phyloP scores from a whole-genome alignment of 768 basidiomycete species.

The Mycena leptocephala region DNA sequence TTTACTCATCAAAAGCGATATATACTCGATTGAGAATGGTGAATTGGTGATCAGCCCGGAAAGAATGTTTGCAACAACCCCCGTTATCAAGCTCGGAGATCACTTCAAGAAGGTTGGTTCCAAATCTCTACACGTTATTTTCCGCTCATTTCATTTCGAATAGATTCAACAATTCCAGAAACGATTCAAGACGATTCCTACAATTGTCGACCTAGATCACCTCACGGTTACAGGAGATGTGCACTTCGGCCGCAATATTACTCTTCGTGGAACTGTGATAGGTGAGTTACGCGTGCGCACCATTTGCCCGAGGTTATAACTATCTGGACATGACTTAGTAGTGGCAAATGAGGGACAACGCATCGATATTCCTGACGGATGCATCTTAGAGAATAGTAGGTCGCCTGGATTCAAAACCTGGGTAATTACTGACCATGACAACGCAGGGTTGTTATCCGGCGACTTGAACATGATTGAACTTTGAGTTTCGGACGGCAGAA shows the following conservation, averaged over 20 bases:
- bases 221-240: constrained; percentile 95
- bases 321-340: constrained; percentile 45
- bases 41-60: constrained; percentile 87
- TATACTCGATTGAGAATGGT: constrained; percentile 92
- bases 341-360: constrained; percentile 86
- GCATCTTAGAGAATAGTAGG: constrained; percentile 78
- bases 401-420: constrained; percentile 10
- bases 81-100: constrained; percentile 96
- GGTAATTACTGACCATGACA: constrained; percentile 86
- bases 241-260: constrained; percentile 90
- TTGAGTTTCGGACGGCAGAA: not conserved
- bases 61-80: constrained; percentile 91
- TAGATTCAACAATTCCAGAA: constrained; percentile 93
- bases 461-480: constrained; percentile 15
- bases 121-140: too few species aligned
- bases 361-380: constrained; percentile 85
- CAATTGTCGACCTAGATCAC: constrained; percentile 93
- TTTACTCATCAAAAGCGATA: constrained; percentile 91
- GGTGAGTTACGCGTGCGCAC: constrained; percentile 52
- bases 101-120: constrained; percentile 96
- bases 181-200: constrained; percentile 95
- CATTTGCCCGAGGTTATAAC: not conserved
- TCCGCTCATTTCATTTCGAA: not conserved
- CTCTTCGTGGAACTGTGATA: constrained; percentile 92
- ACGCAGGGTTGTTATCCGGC: constrained; percentile 48